Evolutionary conservation across 805 yeast genomes (phyloP), one percentile per base, ranked within the genome.

Genomic region (Metschnikowia gelsemii): DNA sequence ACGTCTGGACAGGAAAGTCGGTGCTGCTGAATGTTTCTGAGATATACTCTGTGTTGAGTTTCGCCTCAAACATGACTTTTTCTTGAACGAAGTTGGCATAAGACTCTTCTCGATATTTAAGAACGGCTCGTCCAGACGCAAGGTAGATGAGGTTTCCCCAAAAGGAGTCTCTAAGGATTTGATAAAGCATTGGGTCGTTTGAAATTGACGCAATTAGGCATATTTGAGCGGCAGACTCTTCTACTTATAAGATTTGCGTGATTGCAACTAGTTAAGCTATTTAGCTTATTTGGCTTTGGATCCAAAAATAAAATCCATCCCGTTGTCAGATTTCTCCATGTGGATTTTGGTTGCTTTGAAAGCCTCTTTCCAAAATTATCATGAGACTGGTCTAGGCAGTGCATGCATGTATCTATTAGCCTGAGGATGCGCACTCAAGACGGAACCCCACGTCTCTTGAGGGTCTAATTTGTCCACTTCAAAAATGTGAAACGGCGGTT

Each of bases 21-120:
- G 62, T 69, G 11, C 64, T 66, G 28, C 64, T 66, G 64, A 64
- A 65, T 8, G 45, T 46, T 7, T 54, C 60, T 5, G 55, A 16
- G 4, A 60, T 49, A 19, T 35, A 17, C 18, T 30, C 28, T 4
- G 23, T 21, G 12, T 30, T 19, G 19, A 38, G 35, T 13, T 38
- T 30, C 6, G 35, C 41, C 14, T 38, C 35, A 18, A 38, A 18
- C 41, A 38, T 47, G 34, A 63, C 60, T 39, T 59, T 63, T 18
- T 58, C 63, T 8, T 68, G 69, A 2, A 64, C 43, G 11, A 59
- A 48, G 43, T 60, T 63, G 27, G 53, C 63, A 12, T 50, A 42
- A 6, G 37, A 32, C 28, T 67, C 71, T 47, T 67, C 68, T 12
- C 45, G 38, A 36, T 59, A 57, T 8, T 40, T 32, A 35, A 54